A percentile compares a stretch with the other conserved stretches of the same genome.
These are phyloP conservation scores for Solanum sejunctum DNA, from an alignment of 257 asterid genomes.

Conservation along the genomic window DNA sequence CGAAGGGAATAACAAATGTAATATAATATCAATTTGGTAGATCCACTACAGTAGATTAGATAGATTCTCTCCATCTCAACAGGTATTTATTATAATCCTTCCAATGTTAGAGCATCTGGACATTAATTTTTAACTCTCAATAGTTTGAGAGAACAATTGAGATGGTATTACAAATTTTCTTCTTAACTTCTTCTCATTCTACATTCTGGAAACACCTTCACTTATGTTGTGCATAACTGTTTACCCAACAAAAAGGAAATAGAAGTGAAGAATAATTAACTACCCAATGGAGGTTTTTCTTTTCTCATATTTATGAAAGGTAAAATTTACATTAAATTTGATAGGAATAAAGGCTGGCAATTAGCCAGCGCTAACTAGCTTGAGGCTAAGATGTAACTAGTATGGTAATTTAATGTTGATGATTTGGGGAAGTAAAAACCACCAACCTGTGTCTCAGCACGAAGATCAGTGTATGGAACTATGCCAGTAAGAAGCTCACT, in stretches of 20 bases:
- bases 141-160: not conserved
- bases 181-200: not conserved
- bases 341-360: not conserved
- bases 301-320: not conserved
- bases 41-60: not conserved
- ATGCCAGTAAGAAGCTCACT: conserved; percentile 95
- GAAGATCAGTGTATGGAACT: conserved; percentile 93
- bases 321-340: not conserved
- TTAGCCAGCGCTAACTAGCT: not conserved
- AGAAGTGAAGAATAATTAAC: not conserved
- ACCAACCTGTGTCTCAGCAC: conserved; percentile 88
- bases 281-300: not conserved
- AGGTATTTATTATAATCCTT: not conserved
- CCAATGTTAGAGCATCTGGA: not conserved
- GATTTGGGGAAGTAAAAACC: not conserved
- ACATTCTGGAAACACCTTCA: not conserved
- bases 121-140: not conserved
- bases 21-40: not conserved
- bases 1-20: not conserved
- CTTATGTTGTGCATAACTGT: not conserved
- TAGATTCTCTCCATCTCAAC: not conserved
- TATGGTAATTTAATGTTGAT: not conserved
- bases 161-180: not conserved
- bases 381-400: not conserved
- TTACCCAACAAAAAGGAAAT: not conserved